Evolutionary conservation across 1,284 basidiomycete genomes (phyloP), one percentile per base, ranked within the genome.

Genomic region (Stereum hirsutum): DNA sequence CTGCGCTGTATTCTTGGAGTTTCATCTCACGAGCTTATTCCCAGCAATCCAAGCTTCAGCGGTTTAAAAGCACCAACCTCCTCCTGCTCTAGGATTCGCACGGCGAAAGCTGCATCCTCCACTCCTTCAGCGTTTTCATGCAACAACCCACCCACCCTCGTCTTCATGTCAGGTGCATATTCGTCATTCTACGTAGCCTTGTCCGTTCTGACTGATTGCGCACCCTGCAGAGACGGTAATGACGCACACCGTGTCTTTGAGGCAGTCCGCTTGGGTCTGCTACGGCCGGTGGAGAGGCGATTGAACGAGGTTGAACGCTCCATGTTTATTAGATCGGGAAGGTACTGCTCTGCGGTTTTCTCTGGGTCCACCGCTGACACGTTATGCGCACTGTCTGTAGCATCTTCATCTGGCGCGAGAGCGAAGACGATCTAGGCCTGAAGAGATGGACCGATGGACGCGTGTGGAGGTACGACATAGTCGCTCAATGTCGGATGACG

Each of bases 371-470:
- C n/a, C n/a, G n/a, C n/a, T n/a, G n/a, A n/a, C n/a, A n/a, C n/a
- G n/a, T n/a, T n/a, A n/a, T n/a, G n/a, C n/a, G n/a, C n/a, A n/a
- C n/a, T n/a, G n/a, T n/a, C n/a, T n/a, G n/a, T n/a, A n/a, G n/a
- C 6, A 65, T 81, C 17, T 81, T 80, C 54, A 75, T 80, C 44
- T 81, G 78, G 78, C 71, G 78, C 53, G 77, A 80, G 58, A 72
- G 72, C 50, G 76, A 78, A 43, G 75, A 78, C 48, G 77, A 78
- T 46, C 66, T 68, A 46, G 75, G 75, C 8, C 58, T 79, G 45
- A 78, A 75, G 56, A 63, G 74, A 48, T 76, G 74, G 75, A 78
- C 77, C 60, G 79, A 81, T 61, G 78, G 78, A 20, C 69, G 77
- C 26, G 67, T 79, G 41, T 80, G 77, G 76, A 76, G n/a, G n/a